phyloP scores from a whole-genome alignment of 2,329 filamentous ascomycete species.

The Talaromyces atroroseus region DNA sequence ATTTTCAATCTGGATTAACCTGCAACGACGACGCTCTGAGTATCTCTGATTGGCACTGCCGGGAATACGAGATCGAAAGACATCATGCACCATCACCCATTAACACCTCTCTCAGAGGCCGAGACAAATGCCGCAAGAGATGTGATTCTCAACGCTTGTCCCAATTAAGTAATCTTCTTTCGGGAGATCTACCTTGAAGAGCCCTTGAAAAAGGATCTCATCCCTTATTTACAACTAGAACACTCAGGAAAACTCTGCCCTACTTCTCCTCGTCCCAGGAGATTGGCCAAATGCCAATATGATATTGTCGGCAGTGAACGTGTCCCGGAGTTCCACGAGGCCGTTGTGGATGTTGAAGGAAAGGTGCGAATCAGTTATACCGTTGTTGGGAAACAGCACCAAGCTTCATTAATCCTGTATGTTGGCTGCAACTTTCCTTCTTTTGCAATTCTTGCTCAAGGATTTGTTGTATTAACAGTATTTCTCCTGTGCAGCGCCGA shows the following conservation, averaged over 20 bases:
- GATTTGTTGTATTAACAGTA: not conserved
- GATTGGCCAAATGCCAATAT: constrained; percentile 52
- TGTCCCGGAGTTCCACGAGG: constrained; percentile 51
- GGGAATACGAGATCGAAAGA: too few relatives aligned
- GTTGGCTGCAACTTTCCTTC: constrained; percentile 3
- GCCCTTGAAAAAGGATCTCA: constrained; percentile 45
- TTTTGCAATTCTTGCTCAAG: too few relatives aligned
- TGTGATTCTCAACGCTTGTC: constrained; percentile 25
- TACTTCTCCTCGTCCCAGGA: constrained; percentile 41
- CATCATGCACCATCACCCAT: constrained; percentile 21
- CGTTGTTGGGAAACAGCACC: constrained; percentile 44
- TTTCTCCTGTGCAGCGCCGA: constrained; percentile 32
- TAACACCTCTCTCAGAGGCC: constrained; percentile 29
- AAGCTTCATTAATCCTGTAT: constrained; percentile 46
- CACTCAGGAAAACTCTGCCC: constrained; percentile 39
- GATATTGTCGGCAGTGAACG: constrained; percentile 50
- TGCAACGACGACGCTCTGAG: too few relatives aligned
- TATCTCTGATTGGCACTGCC: too few relatives aligned
- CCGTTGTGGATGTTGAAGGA: constrained; percentile 45
- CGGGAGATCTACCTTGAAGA: constrained; percentile 49
- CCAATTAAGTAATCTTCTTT: constrained; percentile 36
- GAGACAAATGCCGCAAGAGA: constrained; percentile 33
- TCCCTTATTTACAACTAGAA: constrained; percentile 45
- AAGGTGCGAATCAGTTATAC: constrained; percentile 40
- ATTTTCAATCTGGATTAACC: too few relatives aligned